Evolutionary conservation across 164 flowering plant genomes (phyloP).

Genomic region (Litsea cubeba): DNA sequence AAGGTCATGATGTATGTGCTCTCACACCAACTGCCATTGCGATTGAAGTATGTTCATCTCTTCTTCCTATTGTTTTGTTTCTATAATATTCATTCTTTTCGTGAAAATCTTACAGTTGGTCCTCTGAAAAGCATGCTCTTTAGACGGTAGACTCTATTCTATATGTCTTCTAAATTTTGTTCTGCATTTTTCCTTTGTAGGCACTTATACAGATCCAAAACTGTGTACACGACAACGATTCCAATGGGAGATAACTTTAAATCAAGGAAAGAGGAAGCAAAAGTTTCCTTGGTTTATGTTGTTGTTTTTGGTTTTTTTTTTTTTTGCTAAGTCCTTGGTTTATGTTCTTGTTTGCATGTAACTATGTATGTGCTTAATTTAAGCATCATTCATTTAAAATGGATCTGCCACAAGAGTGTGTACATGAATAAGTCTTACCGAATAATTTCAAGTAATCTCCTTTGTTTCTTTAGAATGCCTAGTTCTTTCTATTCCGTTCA

Average conservation of each 20-base stretch:
- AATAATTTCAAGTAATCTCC: too few species aligned
- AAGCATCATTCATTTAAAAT: neutral
- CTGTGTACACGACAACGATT: conserved; percentile 25
- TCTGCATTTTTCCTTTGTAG: conserved; percentile 25
- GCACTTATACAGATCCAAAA: conserved; percentile 54
- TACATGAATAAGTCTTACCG: too few species aligned
- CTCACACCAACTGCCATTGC: conserved; percentile 72
- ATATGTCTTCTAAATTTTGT: neutral
- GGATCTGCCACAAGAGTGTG: too few species aligned
- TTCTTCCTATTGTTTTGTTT: neutral
- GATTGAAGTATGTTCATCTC: conserved; percentile 31
- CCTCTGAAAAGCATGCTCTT: too few species aligned
- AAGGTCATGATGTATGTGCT: conserved; percentile 49
- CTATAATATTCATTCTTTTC: neutral
- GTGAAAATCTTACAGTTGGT: neutral
- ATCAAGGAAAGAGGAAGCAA: neutral
- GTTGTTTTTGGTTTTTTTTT: too few species aligned
- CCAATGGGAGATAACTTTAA: neutral
- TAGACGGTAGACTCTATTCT: neutral
- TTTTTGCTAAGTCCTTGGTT: too few species aligned
- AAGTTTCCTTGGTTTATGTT: neutral
- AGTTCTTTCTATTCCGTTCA: too few species aligned
- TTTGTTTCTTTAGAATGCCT: too few species aligned
- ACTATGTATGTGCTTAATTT: too few species aligned
- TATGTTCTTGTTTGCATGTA: too few species aligned